These are phyloP conservation scores for Berberis vulgaris DNA, from an alignment of 164 flowering plant genomes.

Conservation along the genomic window DNA sequence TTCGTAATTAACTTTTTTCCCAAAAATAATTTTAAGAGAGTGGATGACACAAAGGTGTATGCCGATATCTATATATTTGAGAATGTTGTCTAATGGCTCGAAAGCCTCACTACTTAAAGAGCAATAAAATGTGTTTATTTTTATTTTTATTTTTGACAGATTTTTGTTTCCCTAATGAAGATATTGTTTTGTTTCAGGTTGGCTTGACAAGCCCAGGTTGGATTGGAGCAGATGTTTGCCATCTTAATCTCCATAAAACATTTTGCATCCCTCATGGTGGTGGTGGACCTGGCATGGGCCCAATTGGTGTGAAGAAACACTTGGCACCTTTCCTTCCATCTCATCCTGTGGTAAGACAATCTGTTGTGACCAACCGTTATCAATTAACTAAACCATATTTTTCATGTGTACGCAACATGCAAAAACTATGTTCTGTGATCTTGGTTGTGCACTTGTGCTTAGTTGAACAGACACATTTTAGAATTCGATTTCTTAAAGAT, in stretches of 20 bases:
- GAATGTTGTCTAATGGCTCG: too few species aligned
- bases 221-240: conserved; percentile 99
- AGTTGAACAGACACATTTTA: too few species aligned
- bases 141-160: neutral
- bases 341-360: conserved; percentile 85
- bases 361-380: neutral
- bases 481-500: too few species aligned
- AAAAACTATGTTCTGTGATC: neutral
- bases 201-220: conserved; percentile 97
- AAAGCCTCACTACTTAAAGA: too few species aligned
- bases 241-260: conserved; percentile 97
- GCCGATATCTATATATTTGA: too few species aligned
- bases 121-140: too few species aligned
- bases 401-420: neutral
- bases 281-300: conserved; percentile 99
- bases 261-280: conserved; percentile 99
- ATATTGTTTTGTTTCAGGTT: conserved; percentile 38
- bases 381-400: neutral
- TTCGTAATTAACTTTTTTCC: neutral
- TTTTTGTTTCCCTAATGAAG: conserved; percentile 2
- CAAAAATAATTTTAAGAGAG: too few species aligned
- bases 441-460: too few species aligned
- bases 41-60: too few species aligned
- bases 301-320: conserved; percentile 98
- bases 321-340: conserved; percentile 95